phyloP scores from a whole-genome alignment of 2,329 filamentous ascomycete species.

The Mycogone perniciosa region DNA sequence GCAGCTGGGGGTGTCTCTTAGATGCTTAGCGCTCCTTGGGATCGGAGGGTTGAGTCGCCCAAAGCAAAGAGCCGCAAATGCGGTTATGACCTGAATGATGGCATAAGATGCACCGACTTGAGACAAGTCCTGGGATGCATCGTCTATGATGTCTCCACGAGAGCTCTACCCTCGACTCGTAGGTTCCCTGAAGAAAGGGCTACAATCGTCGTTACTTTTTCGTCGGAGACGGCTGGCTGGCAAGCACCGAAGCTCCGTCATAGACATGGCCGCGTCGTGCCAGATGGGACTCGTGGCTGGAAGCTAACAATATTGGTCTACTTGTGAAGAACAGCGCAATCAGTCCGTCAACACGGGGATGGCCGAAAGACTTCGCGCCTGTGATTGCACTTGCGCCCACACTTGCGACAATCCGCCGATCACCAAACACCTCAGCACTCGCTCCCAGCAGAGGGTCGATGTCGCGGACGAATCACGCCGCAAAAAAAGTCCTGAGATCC shows the following conservation, averaged over 20 bases:
- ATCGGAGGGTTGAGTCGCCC: background rate
- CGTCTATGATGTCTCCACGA: constrained; percentile 17
- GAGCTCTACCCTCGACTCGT: constrained; percentile 1
- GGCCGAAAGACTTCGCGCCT: constrained; percentile 6
- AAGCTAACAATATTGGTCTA: background rate
- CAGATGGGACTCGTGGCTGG: background rate
- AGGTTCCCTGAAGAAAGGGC: background rate
- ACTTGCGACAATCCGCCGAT: constrained; percentile 1
- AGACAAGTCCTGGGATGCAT: constrained; percentile 20
- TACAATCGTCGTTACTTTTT: background rate
- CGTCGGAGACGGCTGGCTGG: background rate
- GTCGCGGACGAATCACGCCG: constrained; percentile 2
- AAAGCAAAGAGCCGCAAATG: background rate
- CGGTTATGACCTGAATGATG: background rate
- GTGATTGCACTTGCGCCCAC: background rate
- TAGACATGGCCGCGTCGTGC: constrained; percentile 3
- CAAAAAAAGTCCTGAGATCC: constrained; percentile 4
- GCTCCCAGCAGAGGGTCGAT: background rate
- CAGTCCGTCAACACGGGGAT: constrained; percentile 9
- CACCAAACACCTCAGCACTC: background rate
- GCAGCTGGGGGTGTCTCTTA: background rate
- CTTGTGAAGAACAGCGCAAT: background rate
- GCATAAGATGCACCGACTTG: constrained; percentile 17
- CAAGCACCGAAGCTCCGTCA: constrained; percentile 2
- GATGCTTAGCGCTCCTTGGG: background rate